Evolutionary conservation across 2,329 filamentous ascomycete genomes (phyloP).

Genomic region (Claviceps sorghi): DNA sequence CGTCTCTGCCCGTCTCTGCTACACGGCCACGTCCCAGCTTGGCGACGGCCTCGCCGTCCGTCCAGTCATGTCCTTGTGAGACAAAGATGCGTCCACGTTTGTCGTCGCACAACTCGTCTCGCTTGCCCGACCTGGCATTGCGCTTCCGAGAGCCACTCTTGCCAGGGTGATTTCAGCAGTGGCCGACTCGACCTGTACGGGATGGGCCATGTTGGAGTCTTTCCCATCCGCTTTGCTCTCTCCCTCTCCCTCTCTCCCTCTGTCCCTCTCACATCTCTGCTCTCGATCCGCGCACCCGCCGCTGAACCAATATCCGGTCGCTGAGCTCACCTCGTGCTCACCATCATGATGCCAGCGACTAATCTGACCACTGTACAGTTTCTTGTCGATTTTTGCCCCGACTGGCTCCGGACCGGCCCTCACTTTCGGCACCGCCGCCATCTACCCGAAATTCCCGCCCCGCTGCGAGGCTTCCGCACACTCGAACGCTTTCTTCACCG

Average conservation of each 20-base stretch:
- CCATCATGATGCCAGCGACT: neutral
- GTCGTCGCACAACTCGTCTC: neutral
- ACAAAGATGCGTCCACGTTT: too few species aligned
- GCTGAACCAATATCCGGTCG: too few species aligned
- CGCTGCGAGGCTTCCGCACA: too few species aligned
- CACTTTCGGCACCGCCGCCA: neutral
- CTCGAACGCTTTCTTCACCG: too few species aligned
- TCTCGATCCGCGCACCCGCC: too few species aligned
- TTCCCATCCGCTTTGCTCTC: neutral
- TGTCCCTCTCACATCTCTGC: too few species aligned
- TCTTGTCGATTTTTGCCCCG: neutral
- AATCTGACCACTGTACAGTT: neutral
- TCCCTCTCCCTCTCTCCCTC: too few species aligned
- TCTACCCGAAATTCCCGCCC: neutral
- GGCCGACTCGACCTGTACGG: neutral
- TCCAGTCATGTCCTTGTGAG: too few species aligned
- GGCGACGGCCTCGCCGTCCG: neutral
- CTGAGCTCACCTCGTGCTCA: neutral
- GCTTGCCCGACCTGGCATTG: neutral
- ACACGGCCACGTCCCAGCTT: neutral
- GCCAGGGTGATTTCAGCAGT: neutral
- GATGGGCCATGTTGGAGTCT: neutral
- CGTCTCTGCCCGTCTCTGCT: neutral
- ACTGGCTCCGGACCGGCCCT: neutral
- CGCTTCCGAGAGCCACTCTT: neutral